These are phyloP conservation scores for Fraxinus paxiana DNA, from an alignment of 305 asterid genomes.

Conservation along the genomic window DNA sequence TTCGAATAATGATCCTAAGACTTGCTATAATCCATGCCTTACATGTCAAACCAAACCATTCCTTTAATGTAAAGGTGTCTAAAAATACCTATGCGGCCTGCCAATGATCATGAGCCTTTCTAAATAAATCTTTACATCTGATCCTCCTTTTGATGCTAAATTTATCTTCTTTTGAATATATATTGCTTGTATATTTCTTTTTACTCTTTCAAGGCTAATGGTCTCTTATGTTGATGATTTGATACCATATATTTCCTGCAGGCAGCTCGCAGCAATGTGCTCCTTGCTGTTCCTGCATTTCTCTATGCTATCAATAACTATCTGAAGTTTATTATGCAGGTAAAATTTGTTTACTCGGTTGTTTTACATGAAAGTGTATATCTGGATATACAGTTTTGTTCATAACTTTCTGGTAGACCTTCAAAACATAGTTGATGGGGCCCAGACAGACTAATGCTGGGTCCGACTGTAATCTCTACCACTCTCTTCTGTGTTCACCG, in stretches of 20 bases:
- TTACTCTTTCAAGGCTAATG: neutral
- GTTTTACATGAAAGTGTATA: neutral
- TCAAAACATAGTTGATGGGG: neutral
- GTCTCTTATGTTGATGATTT: slow-evolving; percentile 18
- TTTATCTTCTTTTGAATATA: neutral
- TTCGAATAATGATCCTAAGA: neutral
- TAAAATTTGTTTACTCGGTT: slow-evolving; percentile 23
- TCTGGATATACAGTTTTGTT: neutral
- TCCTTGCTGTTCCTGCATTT: slow-evolving; percentile 83
- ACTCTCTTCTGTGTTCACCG: neutral
- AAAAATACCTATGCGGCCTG: neutral
- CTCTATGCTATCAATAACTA: slow-evolving; percentile 84
- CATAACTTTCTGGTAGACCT: neutral
- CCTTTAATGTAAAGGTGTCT: neutral
- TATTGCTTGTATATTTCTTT: slow-evolving; percentile 8
- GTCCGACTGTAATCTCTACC: neutral
- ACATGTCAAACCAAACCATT: neutral
- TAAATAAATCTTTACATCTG: neutral
- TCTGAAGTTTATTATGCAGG: slow-evolving; percentile 85
- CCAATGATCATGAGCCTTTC: neutral
- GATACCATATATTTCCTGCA: slow-evolving; percentile 32
- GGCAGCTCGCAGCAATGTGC: slow-evolving; percentile 76
- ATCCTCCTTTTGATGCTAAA: neutral
- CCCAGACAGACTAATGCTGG: neutral
- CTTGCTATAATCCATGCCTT: neutral